Base-by-base conservation (phyloP, 257 asterid genomes). In the Nicotiana benthamiana region DNA sequence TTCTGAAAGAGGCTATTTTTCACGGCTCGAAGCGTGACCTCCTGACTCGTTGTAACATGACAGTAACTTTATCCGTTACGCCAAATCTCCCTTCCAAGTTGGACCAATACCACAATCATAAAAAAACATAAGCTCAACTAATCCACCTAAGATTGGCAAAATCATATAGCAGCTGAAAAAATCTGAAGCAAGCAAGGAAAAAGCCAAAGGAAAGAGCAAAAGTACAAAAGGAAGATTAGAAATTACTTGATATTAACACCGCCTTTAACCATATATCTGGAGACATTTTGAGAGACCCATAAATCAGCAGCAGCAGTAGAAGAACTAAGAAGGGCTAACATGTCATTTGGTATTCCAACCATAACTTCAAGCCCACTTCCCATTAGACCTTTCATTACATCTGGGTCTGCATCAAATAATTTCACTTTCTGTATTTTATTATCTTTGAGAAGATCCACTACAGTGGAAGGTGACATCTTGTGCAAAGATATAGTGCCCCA, bases 291-390 rank as follows among this genome's bases (percentile, higher is more conserved):
- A 28, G 94, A 80, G 63, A 95, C 95, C 97, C 97, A 95, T 32
- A 79, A 87, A 88, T 92, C 97, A 40, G 90, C 80, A 82, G 94
- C 93, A 56, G 93, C 56, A 70, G 87, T 0, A 53, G 98, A 93
- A 1, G 90, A 70, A 72, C 94, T 86, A 18, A 95, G 81, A 17
- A 83, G 59, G 3, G 86, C 78, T 85, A 95, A 86, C 93, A 95
- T 86, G 3, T 95, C 99, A 79, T 93, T 95, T 40, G 96, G 98
- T 83, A 95, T 93, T 34, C 97, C 99, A 76, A 93, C 90, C 97
- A 92, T 93, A 51, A 93, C 97, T 86, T 93, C 93, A 83, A 95
- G 91, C 84, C 92, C 93, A 86, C 90, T 88, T 8, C 97, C 98
- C 97, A 83, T 91, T 8, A 95, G 83, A 22, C 92, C 97, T 82